phyloP scores from a whole-genome alignment of 257 asterid genomes.

The Solanum virginianum region DNA sequence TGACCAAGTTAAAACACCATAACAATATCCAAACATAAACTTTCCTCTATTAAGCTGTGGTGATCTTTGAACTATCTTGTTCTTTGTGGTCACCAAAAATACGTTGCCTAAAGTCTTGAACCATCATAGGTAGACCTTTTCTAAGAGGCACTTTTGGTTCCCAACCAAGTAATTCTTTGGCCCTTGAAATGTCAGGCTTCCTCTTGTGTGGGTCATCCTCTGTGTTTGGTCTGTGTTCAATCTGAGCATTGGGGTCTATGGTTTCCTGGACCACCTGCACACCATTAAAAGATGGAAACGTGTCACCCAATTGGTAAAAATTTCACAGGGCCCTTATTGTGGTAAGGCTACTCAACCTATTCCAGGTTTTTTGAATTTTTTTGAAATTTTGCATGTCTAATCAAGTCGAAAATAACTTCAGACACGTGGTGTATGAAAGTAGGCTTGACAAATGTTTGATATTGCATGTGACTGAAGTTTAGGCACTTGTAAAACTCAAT shows the following conservation, averaged over 20 bases:
- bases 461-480: not conserved
- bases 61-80: conserved; percentile 7
- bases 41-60: not conserved
- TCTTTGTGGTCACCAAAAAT: conserved; percentile 81
- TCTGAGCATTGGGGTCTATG: conserved; percentile 80
- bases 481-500: not conserved
- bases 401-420: too few relatives aligned
- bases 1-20: not conserved
- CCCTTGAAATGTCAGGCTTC: conserved; percentile 82
- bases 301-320: not conserved
- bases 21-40: not conserved
- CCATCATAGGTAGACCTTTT: conserved; percentile 92
- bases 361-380: not conserved
- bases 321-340: not conserved
- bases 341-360: too few relatives aligned
- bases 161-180: conserved; percentile 84
- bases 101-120: conserved; percentile 78
- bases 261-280: conserved; percentile 87
- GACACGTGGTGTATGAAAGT: too few relatives aligned
- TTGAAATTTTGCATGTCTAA: too few relatives aligned
- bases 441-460: not conserved
- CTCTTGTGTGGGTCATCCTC: conserved; percentile 98
- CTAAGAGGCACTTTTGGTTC: conserved; percentile 82
- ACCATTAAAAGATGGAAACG: not conserved
- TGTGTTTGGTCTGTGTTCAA: conserved; percentile 81